Evolutionary conservation across 257 asterid genomes (phyloP), one percentile per base, ranked within the genome.

Genomic region (Coffea eugenioides): DNA sequence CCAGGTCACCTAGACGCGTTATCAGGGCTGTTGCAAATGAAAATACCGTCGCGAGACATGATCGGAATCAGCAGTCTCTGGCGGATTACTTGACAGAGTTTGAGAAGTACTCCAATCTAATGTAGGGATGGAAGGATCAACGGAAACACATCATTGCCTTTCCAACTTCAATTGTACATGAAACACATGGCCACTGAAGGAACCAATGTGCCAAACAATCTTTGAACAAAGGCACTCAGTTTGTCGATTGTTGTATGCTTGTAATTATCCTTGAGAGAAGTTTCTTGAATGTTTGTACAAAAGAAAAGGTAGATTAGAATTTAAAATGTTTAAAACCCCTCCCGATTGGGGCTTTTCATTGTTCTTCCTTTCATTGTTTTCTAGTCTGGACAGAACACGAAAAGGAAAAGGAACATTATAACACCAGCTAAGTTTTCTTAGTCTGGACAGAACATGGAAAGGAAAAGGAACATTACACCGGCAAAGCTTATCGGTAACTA

Each of bases 71-170:
- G 68, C 89, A 31, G 39, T 76, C 90, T 23, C 71, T 94, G 85
- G 73, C 83, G 18, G 87, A 91, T 10, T 92, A 90, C 80, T 75
- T 91, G 71, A 77, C 82, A 46, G 83, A 85, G n/a, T 87, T 92
- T 75, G 94, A 92, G 66, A 94, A 94, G 80, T 88, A 86, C 43
- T 74, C 91, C 13, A 74, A 71, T 65, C 78, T 88, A 56, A 86
- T 86, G 61, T 90, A 86, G 80, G 46, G 43, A 46, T 1, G 34
- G 80, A 34, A 57, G 39, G 11, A 73, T 0, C 2, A 39, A 62
- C 64, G 11, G 11, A 7, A 52, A n/a, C 41, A 72, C 10, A 72
- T n/a, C 1, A 2, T 13, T 61, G 4, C 8, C 77, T 27, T 20
- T 57, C 25, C 36, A 31, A 25, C 5, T 65, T 23, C n/a, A 78